phyloP scores from a whole-genome alignment of 805 yeast genomes.

The Debaryomyces prosopidis region DNA sequence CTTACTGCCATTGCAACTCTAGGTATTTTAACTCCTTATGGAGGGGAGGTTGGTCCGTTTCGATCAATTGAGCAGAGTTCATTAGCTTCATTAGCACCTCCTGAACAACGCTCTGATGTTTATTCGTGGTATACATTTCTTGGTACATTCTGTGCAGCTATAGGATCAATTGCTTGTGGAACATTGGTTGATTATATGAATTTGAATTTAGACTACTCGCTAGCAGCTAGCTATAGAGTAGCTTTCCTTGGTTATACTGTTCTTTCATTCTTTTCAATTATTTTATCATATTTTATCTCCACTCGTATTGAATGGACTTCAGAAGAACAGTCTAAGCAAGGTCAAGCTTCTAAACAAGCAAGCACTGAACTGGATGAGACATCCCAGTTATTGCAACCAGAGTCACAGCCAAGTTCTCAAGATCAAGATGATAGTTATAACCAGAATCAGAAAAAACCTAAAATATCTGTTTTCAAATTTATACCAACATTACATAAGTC shows the following conservation, averaged over 20 bases:
- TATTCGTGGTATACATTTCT: conserved; percentile 58
- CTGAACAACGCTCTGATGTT: conserved; percentile 49
- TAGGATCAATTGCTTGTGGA: conserved; percentile 48
- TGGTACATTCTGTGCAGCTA: conserved; percentile 48
- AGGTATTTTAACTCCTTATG: conserved; percentile 60
- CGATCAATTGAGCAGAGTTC: conserved; percentile 56
- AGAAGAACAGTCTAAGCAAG: conserved; percentile 4
- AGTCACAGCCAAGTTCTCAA: conserved; percentile 1
- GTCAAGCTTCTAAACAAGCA: conserved; percentile 1
- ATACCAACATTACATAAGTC: conserved; percentile 21
- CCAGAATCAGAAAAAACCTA: not conserved
- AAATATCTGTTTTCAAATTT: conserved; percentile 8
- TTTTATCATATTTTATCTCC: conserved; percentile 17
- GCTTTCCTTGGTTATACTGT: conserved; percentile 28
- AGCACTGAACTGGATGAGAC: conserved; percentile 11
- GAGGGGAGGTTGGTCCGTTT: conserved; percentile 61
- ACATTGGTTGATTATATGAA: conserved; percentile 16
- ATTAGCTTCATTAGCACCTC: conserved; percentile 46
- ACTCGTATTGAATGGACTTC: conserved; percentile 15
- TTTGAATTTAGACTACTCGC: conserved; percentile 15
- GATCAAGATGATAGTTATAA: not conserved
- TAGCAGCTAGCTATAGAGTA: conserved; percentile 26
- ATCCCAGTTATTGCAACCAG: conserved; percentile 12
- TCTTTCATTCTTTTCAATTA: conserved; percentile 17
- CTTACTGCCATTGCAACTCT: conserved; percentile 40